Conservation (phyloP, 2,329 filamentous ascomycete genomes). For the Onygenales sp. region DNA sequence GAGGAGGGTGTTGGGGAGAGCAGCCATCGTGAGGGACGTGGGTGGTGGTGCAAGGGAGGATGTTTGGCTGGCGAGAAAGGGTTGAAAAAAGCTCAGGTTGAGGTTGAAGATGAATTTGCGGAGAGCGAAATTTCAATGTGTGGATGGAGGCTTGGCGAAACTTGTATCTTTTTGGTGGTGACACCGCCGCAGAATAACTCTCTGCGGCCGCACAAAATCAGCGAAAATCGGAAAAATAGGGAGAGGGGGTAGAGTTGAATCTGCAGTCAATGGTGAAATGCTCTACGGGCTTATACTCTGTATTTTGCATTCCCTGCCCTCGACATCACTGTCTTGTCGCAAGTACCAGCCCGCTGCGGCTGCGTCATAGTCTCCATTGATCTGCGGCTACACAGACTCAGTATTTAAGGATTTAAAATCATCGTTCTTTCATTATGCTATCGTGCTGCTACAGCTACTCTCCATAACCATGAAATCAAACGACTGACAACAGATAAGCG, state of each 20-base stretch:
- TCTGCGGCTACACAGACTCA: neutral
- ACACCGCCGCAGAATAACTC: neutral
- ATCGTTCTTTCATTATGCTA: neutral
- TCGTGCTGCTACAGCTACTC: too few relatives aligned
- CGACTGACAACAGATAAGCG: too few relatives aligned
- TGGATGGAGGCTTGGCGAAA: conserved; percentile 9
- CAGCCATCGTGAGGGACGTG: conserved; percentile 41
- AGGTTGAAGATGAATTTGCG: neutral
- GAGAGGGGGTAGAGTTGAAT: too few relatives aligned
- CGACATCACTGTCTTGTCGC: too few relatives aligned
- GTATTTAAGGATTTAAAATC: neutral
- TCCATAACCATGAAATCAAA: too few relatives aligned
- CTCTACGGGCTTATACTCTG: too few relatives aligned
- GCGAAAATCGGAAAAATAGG: neutral
- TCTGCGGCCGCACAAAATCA: neutral
- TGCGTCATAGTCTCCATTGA: neutral
- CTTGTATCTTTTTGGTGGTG: neutral
- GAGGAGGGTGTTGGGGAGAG: conserved; percentile 52
- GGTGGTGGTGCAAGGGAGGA: neutral
- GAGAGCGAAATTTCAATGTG: conserved; percentile 8
- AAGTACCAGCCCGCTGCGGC: too few relatives aligned
- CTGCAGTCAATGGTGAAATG: too few relatives aligned
- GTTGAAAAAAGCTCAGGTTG: neutral
- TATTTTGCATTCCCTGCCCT: too few relatives aligned
- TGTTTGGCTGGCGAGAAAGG: neutral